Evolutionary conservation across 768 basidiomycete species (phyloP).

Genomic region (Tulasnella sp.): DNA sequence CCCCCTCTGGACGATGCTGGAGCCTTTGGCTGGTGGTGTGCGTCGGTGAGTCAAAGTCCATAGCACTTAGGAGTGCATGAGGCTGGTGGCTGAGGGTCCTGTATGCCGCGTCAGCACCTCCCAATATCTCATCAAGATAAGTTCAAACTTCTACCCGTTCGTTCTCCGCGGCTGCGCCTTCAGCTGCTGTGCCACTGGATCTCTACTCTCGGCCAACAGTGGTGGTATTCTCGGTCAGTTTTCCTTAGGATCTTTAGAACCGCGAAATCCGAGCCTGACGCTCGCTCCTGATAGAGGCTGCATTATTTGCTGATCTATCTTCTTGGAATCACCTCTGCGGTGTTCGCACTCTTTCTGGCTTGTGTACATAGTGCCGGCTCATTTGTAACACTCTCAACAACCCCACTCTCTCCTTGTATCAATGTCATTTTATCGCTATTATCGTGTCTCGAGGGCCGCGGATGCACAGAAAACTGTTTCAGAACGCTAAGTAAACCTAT

Average conservation of each 20-base stretch:
- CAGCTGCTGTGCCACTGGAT: conserved; percentile 31
- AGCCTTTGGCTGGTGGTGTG: conserved; percentile 27
- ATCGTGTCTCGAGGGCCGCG: too few species aligned
- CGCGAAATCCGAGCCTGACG: not conserved
- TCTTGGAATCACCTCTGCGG: not conserved
- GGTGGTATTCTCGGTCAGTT: conserved; percentile 31
- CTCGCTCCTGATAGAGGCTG: conserved; percentile 6
- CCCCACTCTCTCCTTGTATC: conserved; percentile 1
- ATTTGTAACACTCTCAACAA: not conserved
- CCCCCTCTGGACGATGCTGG: conserved; percentile 11
- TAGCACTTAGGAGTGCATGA: not conserved
- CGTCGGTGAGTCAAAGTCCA: conserved; percentile 4
- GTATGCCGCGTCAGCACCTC: conserved; percentile 19
- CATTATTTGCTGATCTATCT: conserved; percentile 19
- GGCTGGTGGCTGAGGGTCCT: not conserved
- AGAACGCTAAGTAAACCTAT: not conserved
- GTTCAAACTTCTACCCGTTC: conserved; percentile 27
- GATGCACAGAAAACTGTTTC: too few species aligned
- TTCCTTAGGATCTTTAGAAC: not conserved
- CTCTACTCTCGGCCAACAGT: conserved; percentile 13
- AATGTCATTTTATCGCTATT: not conserved
- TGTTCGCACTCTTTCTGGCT: not conserved
- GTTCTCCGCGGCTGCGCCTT: conserved; percentile 27
- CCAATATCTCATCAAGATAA: conserved; percentile 27
- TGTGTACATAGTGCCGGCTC: not conserved